Evolutionary conservation across 2,329 filamentous ascomycete genomes (phyloP), one percentile per base, ranked within the genome.

Genomic region (Pyricularia sp.): DNA sequence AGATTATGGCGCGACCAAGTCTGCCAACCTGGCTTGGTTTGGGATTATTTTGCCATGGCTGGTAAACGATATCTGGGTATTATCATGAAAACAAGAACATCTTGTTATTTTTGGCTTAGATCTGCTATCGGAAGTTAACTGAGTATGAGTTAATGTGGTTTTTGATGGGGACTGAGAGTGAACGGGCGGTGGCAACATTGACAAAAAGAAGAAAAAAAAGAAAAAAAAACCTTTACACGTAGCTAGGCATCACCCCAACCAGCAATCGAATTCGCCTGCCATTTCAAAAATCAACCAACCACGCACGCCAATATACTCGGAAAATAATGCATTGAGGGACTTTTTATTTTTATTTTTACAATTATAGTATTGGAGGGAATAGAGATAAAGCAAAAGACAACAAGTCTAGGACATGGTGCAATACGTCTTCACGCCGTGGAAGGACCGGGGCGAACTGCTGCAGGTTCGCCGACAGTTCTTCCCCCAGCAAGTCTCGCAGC

Each of bases 401-500:
- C 64, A 66, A 66, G 23, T 17, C 7, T 7, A 64, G 59, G 59
- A 59, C 30, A 91, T 91, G 88, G 87, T 90, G 31, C 87, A 89
- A 75, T 92, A 91, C 79, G 83, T 90, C 71, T 88, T 91, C 74
- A 92, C 90, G 68, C 90, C 90, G 42, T 93, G 91, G 91, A 88
- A 90, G 72, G 81, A 86, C 77, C 84, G 83, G 68, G 76, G 79
- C 69, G 90, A 93, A 76, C 85, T 94, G 70, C 83, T 92, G 69
- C 78, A 81, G 66, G 86, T 93, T 68, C 86, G 90, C 70, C 77
- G 81, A 68, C 85, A 90, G 73, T 85, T 94, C 73, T 93, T 91
- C 77, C 81, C 82, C 26, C 69, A 73, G 63, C 73, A 71, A 63
- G 68, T 64, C 12, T 65, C 69, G 65, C 66, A 68, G 65, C 66